Evolutionary conservation across 768 basidiomycete species (phyloP), one percentile per base, ranked within the genome.

Genomic region (Cystofilobasidium macerans): DNA sequence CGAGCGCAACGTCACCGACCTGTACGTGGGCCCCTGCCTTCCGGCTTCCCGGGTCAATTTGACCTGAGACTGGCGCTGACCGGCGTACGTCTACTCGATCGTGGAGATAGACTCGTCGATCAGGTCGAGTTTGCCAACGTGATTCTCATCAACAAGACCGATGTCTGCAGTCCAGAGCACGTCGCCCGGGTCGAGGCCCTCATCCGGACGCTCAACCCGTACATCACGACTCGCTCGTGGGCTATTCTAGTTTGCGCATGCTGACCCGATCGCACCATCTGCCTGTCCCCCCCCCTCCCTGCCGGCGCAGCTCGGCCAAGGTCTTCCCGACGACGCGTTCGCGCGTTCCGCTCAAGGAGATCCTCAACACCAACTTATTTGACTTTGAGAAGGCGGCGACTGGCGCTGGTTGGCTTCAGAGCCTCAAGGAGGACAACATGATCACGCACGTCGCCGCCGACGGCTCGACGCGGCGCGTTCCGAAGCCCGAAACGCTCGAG

Each of bases 121-220:
- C 76, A 77, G 62, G 69, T 77, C 69, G 76, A 77, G 57, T 77
- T 77, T 53, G 72, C 73, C 35, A 72, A 76, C 69, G 72, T 74
- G 53, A 70, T 77, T 65, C 51, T 75, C 26, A 53, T 77, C 67
- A 76, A 76, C 71, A 75, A 76, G 53, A 69, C 60, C 40, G 76
- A 77, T 64, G 59, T 73, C 45, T 72, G 74, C 51, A 13, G 30
- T 11, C 24, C 68, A 20, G 18, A 48, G 40, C 3, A 65, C 68
- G 26, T 77, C 24, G 66, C 59, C 1, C 70, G 68, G 26, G 71
- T 75, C 57, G 68, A 71, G 35, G 35, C 59, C 2, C 57, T 77
- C 24, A 69, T 77, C 53, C 48, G 48, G 24, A 71, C 65, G 1
- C 71, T 77, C 57, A 77, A 77, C 68, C 75, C 76, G n/a, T 68